Evolutionary conservation across 257 asterid genomes (phyloP).

Genomic region (Oldenlandia corymbosa): DNA sequence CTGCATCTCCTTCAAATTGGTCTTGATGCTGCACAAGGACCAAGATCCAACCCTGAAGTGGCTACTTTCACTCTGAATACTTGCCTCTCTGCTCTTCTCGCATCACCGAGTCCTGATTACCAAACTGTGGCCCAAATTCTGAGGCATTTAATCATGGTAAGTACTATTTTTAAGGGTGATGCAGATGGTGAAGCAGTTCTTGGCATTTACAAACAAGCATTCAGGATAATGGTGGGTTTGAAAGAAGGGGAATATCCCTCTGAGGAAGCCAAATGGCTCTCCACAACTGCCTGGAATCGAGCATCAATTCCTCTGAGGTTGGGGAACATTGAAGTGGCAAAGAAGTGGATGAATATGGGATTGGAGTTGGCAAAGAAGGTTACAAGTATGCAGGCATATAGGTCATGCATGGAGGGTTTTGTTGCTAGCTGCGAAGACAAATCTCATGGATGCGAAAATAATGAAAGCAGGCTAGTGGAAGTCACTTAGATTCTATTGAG

Average conservation of each 20-base stretch:
- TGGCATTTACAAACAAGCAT: conserved; percentile 67
- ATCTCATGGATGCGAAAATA: conserved; percentile 21
- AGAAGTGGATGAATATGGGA: conserved; percentile 85
- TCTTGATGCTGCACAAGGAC: conserved; percentile 72
- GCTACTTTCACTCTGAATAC: conserved; percentile 55
- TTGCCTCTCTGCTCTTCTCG: conserved; percentile 61
- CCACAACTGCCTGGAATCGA: conserved; percentile 95
- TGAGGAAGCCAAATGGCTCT: conserved; percentile 92
- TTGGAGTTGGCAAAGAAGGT: conserved; percentile 71
- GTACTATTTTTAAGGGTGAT: conserved; percentile 43
- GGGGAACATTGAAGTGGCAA: conserved; percentile 60
- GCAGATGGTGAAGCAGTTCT: conserved; percentile 48
- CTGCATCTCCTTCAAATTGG: conserved; percentile 74
- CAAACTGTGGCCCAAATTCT: conserved; percentile 51
- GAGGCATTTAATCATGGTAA: conserved; percentile 58
- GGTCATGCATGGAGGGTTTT: conserved; percentile 82
- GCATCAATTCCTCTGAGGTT: conserved; percentile 77
- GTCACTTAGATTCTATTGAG: conserved; percentile 4
- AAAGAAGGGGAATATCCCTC: conserved; percentile 78
- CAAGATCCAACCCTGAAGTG: conserved; percentile 72
- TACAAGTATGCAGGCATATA: conserved; percentile 67
- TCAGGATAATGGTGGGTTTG: conserved; percentile 84
- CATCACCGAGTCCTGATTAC: conserved; percentile 80
- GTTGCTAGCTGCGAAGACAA: conserved; percentile 52
- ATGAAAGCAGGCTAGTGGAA: conserved; percentile 25